phyloP scores from a whole-genome alignment of 768 basidiomycete genomes.

The Pisolithus microcarpus region DNA sequence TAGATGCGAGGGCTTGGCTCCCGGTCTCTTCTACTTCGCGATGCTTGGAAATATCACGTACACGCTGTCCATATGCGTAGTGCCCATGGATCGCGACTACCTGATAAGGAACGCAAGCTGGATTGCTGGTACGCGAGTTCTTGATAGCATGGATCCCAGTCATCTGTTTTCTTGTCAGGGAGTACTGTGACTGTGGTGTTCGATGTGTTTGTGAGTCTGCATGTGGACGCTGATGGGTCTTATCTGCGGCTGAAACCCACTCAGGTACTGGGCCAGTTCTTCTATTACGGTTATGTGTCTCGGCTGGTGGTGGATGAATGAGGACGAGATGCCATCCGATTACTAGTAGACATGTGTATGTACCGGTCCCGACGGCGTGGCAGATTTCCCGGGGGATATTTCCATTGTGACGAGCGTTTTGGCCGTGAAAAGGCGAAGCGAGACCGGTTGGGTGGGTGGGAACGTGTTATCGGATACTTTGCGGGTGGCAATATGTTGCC shows the following conservation, averaged over 20 bases:
- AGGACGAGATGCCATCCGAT: not conserved
- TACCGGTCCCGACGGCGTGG: not conserved
- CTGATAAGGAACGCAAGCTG: conserved; percentile 82
- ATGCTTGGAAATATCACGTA: conserved; percentile 86
- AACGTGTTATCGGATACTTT: conserved; percentile 19
- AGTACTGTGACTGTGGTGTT: conserved; percentile 72
- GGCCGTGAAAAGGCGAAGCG: not conserved
- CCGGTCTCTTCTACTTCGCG: conserved; percentile 94
- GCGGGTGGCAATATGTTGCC: conserved; percentile 51
- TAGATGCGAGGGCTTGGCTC: conserved; percentile 85
- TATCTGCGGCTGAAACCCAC: conserved; percentile 1
- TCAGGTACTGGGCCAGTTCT: conserved; percentile 82
- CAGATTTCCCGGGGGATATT: no score
- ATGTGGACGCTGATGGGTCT: conserved; percentile 4
- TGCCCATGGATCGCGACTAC: conserved; percentile 65
- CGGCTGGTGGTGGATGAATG: conserved; percentile 25
- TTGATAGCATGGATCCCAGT: not conserved
- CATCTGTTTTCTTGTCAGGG: conserved; percentile 38
- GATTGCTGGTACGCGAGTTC: conserved; percentile 65
- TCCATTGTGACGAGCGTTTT: no score
- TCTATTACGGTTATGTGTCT: conserved; percentile 58
- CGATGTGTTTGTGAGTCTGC: conserved; percentile 64
- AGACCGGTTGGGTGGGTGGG: conserved; percentile 16
- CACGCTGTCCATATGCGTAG: conserved; percentile 72
- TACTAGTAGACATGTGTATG: not conserved